phyloP scores from a whole-genome alignment of 2,329 filamentous ascomycete genomes.

The Paraphoma sp. region DNA sequence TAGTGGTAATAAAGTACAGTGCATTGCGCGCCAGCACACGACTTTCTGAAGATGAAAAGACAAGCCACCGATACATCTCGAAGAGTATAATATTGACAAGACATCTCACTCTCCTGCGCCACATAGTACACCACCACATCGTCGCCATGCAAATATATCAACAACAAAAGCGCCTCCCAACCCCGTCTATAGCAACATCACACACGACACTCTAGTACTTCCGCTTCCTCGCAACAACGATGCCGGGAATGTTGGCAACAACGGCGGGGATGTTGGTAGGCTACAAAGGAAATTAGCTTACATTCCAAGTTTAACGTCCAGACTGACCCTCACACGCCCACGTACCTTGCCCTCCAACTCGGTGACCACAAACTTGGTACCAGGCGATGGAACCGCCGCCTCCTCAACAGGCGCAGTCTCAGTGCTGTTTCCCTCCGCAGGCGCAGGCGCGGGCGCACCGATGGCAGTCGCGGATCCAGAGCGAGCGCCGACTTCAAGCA shows the following conservation, averaged over 20 bases:
- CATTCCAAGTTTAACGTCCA: not conserved
- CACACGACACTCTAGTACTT: conserved; percentile 5
- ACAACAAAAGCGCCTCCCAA: too few species aligned
- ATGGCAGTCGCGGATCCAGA: not conserved
- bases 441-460: not conserved
- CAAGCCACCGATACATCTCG: too few species aligned
- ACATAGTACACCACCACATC: not conserved
- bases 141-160: too few species aligned
- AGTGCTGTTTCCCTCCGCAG: not conserved
- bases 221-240: conserved; percentile 3
- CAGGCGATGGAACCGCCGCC: conserved; percentile 9
- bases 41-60: too few species aligned
- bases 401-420: not conserved
- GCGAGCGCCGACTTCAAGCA: conserved; percentile 39
- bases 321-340: not conserved
- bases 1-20: too few species aligned
- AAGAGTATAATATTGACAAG: too few species aligned
- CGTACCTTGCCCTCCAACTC: conserved; percentile 19
- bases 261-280: not conserved
- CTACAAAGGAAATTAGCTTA: not conserved
- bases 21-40: too few species aligned
- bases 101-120: not conserved
- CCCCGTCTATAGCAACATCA: too few species aligned
- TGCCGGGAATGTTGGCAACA: not conserved
- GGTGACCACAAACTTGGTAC: conserved; percentile 16